phyloP scores from a whole-genome alignment of 495 filamentous ascomycete species.

The Lasiosphaeria miniovina region DNA sequence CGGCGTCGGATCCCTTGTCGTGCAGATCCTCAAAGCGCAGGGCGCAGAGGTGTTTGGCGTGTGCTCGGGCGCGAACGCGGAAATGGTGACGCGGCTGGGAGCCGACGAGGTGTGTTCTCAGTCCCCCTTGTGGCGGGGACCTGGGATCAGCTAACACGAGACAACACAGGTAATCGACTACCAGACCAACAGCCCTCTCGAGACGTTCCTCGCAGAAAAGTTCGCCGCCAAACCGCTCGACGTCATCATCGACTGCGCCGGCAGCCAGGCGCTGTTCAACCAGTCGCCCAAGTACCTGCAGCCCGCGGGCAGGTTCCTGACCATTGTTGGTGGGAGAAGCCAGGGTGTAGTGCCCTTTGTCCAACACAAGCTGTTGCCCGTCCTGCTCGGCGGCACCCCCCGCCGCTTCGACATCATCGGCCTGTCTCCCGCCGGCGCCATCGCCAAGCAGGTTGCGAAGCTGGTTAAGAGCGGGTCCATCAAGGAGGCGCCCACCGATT shows the following conservation, averaged over 20 bases:
- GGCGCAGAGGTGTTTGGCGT: conserved; percentile 36
- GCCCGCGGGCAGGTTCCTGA: conserved; percentile 35
- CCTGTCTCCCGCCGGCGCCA: conserved; percentile 24
- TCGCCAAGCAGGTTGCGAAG: conserved; percentile 25
- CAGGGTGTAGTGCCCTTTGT: conserved; percentile 30
- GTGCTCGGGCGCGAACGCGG: conserved; percentile 32
- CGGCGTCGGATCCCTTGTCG: conserved; percentile 38
- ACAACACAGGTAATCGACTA: conserved; percentile 38
- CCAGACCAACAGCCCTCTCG: conserved; percentile 23
- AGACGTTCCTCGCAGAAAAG: conserved; percentile 22
- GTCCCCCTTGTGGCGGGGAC: not conserved
- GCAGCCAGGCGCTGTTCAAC: conserved; percentile 31
- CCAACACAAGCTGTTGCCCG: conserved; percentile 32
- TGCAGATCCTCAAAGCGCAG: conserved; percentile 35
- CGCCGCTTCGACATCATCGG: conserved; percentile 34
- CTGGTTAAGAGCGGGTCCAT: conserved; percentile 30
- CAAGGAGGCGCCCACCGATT: conserved; percentile 34
- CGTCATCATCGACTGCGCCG: conserved; percentile 40
- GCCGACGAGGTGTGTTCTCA: conserved; percentile 32
- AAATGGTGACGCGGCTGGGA: conserved; percentile 34
- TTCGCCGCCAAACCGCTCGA: conserved; percentile 35
- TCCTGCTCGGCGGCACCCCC: conserved; percentile 37
- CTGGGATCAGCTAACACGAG: not conserved
- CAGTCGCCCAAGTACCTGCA: conserved; percentile 37
- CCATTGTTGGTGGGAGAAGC: conserved; percentile 33